A percentile compares a stretch with the other conserved stretches of the same genome.
Conservation (phyloP, 495 filamentous ascomycete genomes). For the Letharia columbiana region DNA sequence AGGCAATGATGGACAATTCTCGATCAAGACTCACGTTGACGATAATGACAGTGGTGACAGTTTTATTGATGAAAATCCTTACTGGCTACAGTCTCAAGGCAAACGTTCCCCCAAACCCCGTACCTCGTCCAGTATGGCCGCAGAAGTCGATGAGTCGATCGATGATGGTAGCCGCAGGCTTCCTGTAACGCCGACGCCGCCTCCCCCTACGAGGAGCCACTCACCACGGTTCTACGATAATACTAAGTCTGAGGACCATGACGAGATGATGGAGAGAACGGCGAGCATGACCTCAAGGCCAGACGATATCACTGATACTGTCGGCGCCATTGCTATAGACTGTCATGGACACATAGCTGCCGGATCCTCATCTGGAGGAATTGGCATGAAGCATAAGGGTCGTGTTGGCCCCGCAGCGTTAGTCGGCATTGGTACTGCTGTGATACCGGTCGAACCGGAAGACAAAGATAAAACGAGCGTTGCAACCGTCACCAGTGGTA, state of each 20-base stretch:
- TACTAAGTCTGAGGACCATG: not conserved
- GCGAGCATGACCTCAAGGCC: constrained; percentile 9
- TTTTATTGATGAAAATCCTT: constrained; percentile 17
- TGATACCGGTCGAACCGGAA: constrained; percentile 60
- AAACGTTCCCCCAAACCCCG: not conserved
- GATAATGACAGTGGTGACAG: constrained; percentile 24
- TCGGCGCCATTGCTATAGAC: constrained; percentile 91
- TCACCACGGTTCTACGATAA: not conserved
- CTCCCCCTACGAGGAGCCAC: constrained; percentile 13
- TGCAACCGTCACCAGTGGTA: constrained; percentile 80
- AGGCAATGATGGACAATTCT: constrained; percentile 42
- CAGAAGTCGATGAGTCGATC: not conserved
- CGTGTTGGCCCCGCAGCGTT: constrained; percentile 87
- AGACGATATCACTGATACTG: constrained; percentile 75
- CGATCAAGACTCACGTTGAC: constrained; percentile 30
- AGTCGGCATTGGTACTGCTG: constrained; percentile 79
- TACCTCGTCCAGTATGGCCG: not conserved
- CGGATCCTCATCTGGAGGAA: constrained; percentile 96
- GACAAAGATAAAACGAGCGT: constrained; percentile 55
- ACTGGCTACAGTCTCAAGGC: constrained; percentile 1
- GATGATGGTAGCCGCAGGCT: constrained; percentile 5
- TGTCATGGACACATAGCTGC: constrained; percentile 79
- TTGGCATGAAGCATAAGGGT: constrained; percentile 93
- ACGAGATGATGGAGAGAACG: not conserved
- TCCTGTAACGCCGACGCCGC: not conserved